A percentile compares a stretch with the other conserved stretches of the same genome.
Conservation (phyloP, 2,329 filamentous ascomycete genomes). For the Fusarium sp. region DNA sequence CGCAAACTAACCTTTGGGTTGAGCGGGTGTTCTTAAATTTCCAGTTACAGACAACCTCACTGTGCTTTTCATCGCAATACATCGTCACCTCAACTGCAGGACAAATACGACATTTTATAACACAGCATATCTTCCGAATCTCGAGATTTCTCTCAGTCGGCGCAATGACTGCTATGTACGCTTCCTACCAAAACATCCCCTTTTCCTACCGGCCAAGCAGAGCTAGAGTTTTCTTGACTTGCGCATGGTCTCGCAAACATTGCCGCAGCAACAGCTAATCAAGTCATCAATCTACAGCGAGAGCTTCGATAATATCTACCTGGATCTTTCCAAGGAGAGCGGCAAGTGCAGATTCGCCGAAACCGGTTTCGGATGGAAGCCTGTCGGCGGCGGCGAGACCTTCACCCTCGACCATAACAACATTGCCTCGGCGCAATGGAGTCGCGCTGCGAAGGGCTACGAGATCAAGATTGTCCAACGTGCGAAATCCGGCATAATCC, state of each 20-base stretch:
- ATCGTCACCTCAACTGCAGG: slow-evolving; percentile 12
- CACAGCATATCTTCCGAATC: neutral
- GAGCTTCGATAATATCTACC: slow-evolving; percentile 96
- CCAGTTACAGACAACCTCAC: slow-evolving; percentile 15
- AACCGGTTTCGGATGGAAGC: slow-evolving; percentile 95
- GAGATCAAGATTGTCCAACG: slow-evolving; percentile 93
- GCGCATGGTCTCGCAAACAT: slow-evolving; percentile 15
- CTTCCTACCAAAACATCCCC: slow-evolving; percentile 24
- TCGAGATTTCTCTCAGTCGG: slow-evolving; percentile 23
- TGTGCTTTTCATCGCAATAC: slow-evolving; percentile 32
- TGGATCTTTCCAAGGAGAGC: slow-evolving; percentile 92
- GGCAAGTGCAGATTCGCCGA: slow-evolving; percentile 97
- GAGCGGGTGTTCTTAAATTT: slow-evolving; percentile 38
- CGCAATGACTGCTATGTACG: slow-evolving; percentile 58
- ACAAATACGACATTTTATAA: slow-evolving; percentile 15
- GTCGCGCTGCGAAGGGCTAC: slow-evolving; percentile 89
- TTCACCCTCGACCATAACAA: slow-evolving; percentile 93
- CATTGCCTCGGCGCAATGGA: slow-evolving; percentile 92
- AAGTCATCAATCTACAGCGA: slow-evolving; percentile 65
- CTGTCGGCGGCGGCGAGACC: slow-evolving; percentile 85
- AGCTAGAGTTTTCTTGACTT: slow-evolving; percentile 5
- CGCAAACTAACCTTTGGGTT: slow-evolving; percentile 27
- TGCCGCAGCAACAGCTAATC: slow-evolving; percentile 35
- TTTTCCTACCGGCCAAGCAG: neutral
- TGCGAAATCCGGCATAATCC: slow-evolving; percentile 81